Evolutionary conservation across 768 basidiomycete genomes (phyloP), one percentile per base, ranked within the genome.

Genomic region (Lentinula raphanica): DNA sequence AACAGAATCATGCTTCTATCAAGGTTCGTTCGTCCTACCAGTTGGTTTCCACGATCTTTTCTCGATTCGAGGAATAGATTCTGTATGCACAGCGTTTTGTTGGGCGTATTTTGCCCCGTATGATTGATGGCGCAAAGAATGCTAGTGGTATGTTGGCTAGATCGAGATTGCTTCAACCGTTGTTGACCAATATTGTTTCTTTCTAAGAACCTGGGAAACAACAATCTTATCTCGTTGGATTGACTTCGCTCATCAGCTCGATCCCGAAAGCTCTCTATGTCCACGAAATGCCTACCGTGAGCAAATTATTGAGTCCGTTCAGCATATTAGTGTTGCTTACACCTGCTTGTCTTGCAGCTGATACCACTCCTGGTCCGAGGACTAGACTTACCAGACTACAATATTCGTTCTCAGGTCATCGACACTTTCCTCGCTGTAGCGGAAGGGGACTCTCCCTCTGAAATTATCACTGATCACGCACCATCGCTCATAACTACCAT

Each of bases 311-410:
- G 27, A 32, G 25, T 25, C 3, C 31, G 15, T 12, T 13, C n/a
- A 5, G 7, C 17, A n/a, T n/a, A n/a, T n/a, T n/a, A n/a, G n/a
- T 12, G 9, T 32, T 28, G 15, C 38, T 36, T 23, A 15, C 39
- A 28, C 3, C 3, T 38, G 5, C 49, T 15, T 35, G 36, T 21
- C 9, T 23, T 31, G 49, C 23, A 98, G 95, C 81, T 98, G 12
- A 82, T 98, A 63, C 94, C 97, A 0, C 78, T 98, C 13, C 77
- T 99, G 4, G 74, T 99, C 42, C 89, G 90, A 15, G 89, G 92
- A 3, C 81, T 98, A 17, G 85, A 90, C 40, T 73, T 97, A 3
- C 83, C 86, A 3, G 87, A 93, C 67, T 71, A 81, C 8, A 78
- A 82, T 27, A 84, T 95, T 59, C 86, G 92, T 23, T 78, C 81